Conservation (phyloP, 306 rosid genomes). For the Vachellia collinsii region DNA sequence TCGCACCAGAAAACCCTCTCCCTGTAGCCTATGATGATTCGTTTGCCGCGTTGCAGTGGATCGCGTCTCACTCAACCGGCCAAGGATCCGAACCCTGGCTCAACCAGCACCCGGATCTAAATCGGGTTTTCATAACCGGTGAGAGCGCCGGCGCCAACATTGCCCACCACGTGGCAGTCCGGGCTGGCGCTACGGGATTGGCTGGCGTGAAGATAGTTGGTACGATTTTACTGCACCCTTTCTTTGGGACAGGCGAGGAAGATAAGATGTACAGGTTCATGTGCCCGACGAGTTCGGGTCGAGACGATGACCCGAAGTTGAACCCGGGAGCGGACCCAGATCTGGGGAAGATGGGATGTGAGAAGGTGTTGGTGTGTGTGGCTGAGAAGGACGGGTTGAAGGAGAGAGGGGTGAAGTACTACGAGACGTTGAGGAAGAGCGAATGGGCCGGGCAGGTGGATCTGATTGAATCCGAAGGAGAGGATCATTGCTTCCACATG, state of each 20-base stretch:
- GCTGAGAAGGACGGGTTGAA: slow-evolving; percentile 41
- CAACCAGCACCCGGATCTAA: slow-evolving; percentile 29
- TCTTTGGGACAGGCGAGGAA: slow-evolving; percentile 18
- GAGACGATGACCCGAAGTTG: slow-evolving; percentile 33
- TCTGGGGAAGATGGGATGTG: slow-evolving; percentile 22
- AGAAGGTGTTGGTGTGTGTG: slow-evolving; percentile 36
- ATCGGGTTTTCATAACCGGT: slow-evolving; percentile 36
- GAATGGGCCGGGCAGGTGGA: slow-evolving; percentile 35
- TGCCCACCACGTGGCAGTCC: slow-evolving; percentile 36
- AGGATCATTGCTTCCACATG: slow-evolving; percentile 39
- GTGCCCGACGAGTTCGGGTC: slow-evolving; percentile 26
- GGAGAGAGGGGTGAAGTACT: slow-evolving; percentile 36
- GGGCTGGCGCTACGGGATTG: slow-evolving; percentile 23
- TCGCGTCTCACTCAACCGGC: slow-evolving; percentile 7
- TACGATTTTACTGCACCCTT: slow-evolving; percentile 30
- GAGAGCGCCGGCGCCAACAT: slow-evolving; percentile 45
- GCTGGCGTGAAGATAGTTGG: slow-evolving; percentile 24
- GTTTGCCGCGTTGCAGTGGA: slow-evolving; percentile 39
- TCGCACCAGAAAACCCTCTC: slow-evolving; percentile 40
- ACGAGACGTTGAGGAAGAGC: slow-evolving; percentile 24
- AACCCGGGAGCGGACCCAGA: slow-evolving; percentile 35
- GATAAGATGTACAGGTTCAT: slow-evolving; percentile 35
- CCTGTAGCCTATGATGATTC: slow-evolving; percentile 44
- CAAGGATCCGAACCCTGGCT: slow-evolving; percentile 41
- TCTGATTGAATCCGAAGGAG: slow-evolving; percentile 30